These are phyloP conservation scores for Tolypocladium ophioglossoides DNA, from an alignment of 2,329 filamentous ascomycete genomes.

Conservation along the genomic window DNA sequence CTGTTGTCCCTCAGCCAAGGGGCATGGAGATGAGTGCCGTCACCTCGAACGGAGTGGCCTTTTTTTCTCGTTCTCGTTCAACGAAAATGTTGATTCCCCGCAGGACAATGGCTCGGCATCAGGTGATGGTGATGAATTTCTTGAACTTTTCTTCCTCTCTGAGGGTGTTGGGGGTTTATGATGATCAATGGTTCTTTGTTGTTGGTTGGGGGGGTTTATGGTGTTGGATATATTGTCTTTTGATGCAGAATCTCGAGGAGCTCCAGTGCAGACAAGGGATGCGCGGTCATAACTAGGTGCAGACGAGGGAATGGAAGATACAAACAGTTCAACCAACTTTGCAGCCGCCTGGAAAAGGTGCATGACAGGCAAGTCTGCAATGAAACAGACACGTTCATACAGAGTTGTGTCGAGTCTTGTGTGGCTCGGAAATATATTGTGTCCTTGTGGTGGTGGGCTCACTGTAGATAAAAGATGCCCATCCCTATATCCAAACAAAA, in stretches of 20 bases:
- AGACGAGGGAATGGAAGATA: not conserved
- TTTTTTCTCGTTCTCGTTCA: not conserved
- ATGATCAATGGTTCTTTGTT: not conserved
- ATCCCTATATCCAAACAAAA: not conserved
- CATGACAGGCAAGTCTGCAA: not conserved
- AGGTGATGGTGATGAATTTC: not conserved
- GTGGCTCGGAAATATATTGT: not conserved
- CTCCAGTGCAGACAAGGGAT: not conserved
- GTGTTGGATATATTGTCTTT: constrained; percentile 1
- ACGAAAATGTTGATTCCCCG: not conserved
- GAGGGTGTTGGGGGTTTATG: not conserved
- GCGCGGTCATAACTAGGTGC: not conserved
- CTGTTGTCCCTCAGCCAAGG: constrained; percentile 81
- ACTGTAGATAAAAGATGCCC: not conserved
- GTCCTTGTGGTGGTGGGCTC: not conserved
- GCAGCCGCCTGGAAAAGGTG: too few species aligned
- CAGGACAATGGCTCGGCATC: not conserved
- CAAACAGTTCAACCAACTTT: not conserved
- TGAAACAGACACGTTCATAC: not conserved
- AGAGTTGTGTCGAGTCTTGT: not conserved
- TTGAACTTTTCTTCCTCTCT: not conserved
- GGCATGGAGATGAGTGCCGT: constrained; percentile 58
- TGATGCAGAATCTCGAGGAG: not conserved
- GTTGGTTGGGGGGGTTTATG: not conserved
- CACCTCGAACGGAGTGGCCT: not conserved